Conservation (phyloP, 495 filamentous ascomycete genomes). For the Xylaria palmicola region DNA sequence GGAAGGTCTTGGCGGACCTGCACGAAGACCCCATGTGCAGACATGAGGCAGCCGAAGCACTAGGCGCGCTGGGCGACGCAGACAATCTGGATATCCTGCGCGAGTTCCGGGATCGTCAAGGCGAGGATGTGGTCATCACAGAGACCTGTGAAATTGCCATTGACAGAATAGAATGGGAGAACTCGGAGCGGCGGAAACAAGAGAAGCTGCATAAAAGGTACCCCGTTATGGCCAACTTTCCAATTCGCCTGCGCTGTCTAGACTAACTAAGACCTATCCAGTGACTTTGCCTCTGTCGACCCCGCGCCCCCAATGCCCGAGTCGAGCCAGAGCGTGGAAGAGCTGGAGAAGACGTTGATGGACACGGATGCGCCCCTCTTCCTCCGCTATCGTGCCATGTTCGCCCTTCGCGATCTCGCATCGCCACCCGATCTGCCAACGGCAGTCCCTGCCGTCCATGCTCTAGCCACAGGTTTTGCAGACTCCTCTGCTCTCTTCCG, state of each 20-base stretch:
- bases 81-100: constrained; percentile 70
- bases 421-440: constrained; percentile 89
- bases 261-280: constrained; percentile 35
- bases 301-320: constrained; percentile 85
- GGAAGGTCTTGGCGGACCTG: constrained; percentile 71
- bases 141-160: constrained; percentile 98
- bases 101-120: constrained; percentile 64
- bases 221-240: constrained; percentile 16
- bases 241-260: constrained; percentile 6
- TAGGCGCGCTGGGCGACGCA: constrained; percentile 80
- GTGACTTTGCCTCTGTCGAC: constrained; percentile 93
- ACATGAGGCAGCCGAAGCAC: constrained; percentile 94
- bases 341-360: constrained; percentile 72
- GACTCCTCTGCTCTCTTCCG: constrained; percentile 93
- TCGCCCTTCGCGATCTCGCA: constrained; percentile 87
- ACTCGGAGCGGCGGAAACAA: constrained; percentile 63
- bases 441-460: constrained; percentile 76
- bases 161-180: constrained; percentile 90
- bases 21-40: constrained; percentile 90
- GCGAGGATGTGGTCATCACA: constrained; percentile 74
- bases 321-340: constrained; percentile 61
- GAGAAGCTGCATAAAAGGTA: constrained; percentile 82
- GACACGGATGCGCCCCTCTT: constrained; percentile 81
- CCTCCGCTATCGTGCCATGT: constrained; percentile 95
- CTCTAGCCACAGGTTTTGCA: constrained; percentile 80